Percentiles rank a stretch among this genome's conserved stretches.
phyloP scores from a whole-genome alignment of 768 basidiomycete species.

The Leccinum fibrillosum region DNA sequence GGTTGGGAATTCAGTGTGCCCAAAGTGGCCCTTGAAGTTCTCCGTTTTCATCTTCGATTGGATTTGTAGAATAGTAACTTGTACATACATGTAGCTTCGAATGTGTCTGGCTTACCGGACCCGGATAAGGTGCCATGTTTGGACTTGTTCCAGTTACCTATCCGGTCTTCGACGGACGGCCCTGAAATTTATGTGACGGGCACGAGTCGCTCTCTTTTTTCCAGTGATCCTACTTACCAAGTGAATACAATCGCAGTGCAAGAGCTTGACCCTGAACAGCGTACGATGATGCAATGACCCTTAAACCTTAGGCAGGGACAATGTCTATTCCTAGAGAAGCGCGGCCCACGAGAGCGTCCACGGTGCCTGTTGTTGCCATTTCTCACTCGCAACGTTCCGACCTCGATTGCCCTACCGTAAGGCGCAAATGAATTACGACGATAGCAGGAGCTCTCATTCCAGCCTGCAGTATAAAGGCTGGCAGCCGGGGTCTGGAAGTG shows the following conservation, averaged over 20 bases:
- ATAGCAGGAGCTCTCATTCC: not conserved
- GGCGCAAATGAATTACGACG: constrained; percentile 7
- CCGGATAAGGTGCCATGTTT: not conserved
- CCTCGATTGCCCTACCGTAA: not conserved
- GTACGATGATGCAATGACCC: not conserved
- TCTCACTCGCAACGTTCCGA: not conserved
- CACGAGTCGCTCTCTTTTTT: not conserved
- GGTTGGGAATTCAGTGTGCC: constrained; percentile 8
- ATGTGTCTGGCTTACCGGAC: not conserved
- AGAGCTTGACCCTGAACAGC: not conserved
- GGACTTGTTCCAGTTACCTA: not conserved
- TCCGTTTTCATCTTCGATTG: constrained; percentile 1
- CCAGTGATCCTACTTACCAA: not conserved
- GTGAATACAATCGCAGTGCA: not conserved
- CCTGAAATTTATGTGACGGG: not conserved
- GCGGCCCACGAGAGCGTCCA: not conserved
- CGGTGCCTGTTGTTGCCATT: not conserved
- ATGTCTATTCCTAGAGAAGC: not conserved
- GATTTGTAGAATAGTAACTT: constrained; percentile 16
- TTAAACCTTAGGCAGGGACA: not conserved
- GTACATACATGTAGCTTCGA: not conserved
- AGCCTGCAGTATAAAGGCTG: not conserved
- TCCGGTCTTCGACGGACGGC: not conserved
- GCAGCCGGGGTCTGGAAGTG: not conserved
- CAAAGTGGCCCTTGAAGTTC: not conserved